phyloP scores from a whole-genome alignment of 805 yeast genomes.

The Kodamaea kakaduensis region DNA sequence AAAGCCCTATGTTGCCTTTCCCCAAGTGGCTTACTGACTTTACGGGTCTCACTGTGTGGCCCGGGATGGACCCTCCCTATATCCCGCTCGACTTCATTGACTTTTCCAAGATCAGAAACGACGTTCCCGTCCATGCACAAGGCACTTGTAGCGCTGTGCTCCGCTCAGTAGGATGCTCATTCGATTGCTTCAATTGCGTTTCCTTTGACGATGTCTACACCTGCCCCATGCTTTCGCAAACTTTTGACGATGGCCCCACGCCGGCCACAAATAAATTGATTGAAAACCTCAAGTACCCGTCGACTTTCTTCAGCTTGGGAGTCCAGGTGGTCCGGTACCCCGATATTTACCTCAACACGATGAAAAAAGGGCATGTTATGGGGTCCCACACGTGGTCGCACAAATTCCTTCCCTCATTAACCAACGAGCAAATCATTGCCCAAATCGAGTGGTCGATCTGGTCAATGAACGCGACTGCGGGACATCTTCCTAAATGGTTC shows the following conservation, averaged over 20 bases:
- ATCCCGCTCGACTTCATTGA: constrained; percentile 74
- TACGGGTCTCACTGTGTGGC: constrained; percentile 79
- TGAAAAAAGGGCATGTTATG: constrained; percentile 65
- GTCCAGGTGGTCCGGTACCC: constrained; percentile 75
- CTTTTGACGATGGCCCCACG: constrained; percentile 95
- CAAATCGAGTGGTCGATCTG: constrained; percentile 93
- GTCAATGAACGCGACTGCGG: constrained; percentile 95
- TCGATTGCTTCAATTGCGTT: constrained; percentile 80
- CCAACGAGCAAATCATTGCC: constrained; percentile 80
- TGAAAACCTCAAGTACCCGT: constrained; percentile 44
- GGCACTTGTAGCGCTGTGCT: constrained; percentile 55
- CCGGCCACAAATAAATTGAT: constrained; percentile 62
- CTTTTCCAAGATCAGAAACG: constrained; percentile 45
- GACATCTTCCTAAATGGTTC: constrained; percentile 86
- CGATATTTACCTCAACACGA: constrained; percentile 57
- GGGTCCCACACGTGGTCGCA: constrained; percentile 95
- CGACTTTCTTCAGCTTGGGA: constrained; percentile 87
- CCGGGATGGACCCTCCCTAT: constrained; percentile 83
- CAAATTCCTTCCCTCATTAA: constrained; percentile 69
- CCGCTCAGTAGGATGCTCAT: constrained; percentile 51
- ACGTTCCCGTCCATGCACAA: constrained; percentile 44
- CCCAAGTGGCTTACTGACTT: constrained; percentile 77
- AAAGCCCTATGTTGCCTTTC: constrained; percentile 46
- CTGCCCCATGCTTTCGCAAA: constrained; percentile 73
- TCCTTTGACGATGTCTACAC: constrained; percentile 71